Base-by-base conservation (phyloP, 768 basidiomycete genomes). In the Naganishia onofrii region DNA sequence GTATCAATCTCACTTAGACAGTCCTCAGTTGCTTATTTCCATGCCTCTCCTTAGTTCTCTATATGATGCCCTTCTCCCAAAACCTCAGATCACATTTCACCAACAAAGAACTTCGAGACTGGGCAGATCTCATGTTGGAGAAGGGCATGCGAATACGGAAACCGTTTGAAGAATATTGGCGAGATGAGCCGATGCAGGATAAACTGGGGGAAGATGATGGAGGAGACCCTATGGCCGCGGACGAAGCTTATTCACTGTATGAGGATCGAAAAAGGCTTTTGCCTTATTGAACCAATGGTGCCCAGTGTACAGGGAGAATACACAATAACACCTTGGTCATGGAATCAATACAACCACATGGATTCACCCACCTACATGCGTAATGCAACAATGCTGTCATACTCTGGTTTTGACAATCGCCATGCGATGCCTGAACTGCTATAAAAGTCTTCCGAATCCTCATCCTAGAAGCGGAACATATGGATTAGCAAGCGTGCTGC, bases 361-460 rank as follows among this genome's bases (percentile, higher is more conserved):
- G 21, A 21, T 51, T 34, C 34, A 3, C 32, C 57, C 9, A 58
- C 21, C 60, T 58, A 63, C 42, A 63, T 36, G 26, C 60, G 36
- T 26, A 63, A 42, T 29, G 82, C 85, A 51, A 86, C 86, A 66
- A 92, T 85, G 44, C 86, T 83, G 68, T 87, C 87, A 57, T 90
- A 92, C 74, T 95, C 92, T 69, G 88, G 86, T 72, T 87, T 84
- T 72, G 85, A 89, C 67, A 94, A 78, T 76, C 89, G 89, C 92
- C 92, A 95, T 15, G 88, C 85, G 72, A 96, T 92, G 23, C 94
- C 94, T 3, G 92, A 94, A 65, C 90, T 87, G 73, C 90, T 91
- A 81, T 93, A 97, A 79, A 97, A 96, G 66, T 94, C 92, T 73
- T 94, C 90, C 5, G 93, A 88, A 74, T 93, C 92, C 80, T 96